Conservation (phyloP, 2,329 filamentous ascomycete species). For the Cordyceps fumosorosea region DNA sequence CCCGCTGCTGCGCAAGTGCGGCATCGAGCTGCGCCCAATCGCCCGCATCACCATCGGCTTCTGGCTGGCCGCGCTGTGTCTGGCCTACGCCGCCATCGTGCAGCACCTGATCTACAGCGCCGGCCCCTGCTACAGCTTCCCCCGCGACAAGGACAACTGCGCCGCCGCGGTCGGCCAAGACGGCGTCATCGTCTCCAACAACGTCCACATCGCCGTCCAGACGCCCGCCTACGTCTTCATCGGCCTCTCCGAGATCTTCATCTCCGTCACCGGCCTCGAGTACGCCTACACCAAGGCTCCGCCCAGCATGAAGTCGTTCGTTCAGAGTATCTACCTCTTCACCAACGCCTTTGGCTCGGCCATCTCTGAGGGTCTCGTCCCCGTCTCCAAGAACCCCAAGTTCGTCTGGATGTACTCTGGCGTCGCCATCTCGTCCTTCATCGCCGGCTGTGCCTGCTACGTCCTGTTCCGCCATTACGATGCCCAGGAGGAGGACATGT, state of each 20-base stretch:
- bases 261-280: slow-evolving; percentile 62
- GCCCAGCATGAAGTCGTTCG: slow-evolving; percentile 59
- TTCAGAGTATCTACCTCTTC: slow-evolving; percentile 52
- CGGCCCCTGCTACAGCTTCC: slow-evolving; percentile 43
- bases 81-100: slow-evolving; percentile 53
- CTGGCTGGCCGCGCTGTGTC: slow-evolving; percentile 43
- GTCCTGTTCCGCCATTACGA: slow-evolving; percentile 32
- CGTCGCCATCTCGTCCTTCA: slow-evolving; percentile 42
- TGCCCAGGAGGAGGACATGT: slow-evolving; percentile 31
- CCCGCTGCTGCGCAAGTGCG: slow-evolving; percentile 49
- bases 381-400: slow-evolving; percentile 54
- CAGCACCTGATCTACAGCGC: slow-evolving; percentile 54
- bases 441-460: slow-evolving; percentile 48
- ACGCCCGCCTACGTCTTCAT: slow-evolving; percentile 51
- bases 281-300: slow-evolving; percentile 71
- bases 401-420: slow-evolving; percentile 61
- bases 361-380: slow-evolving; percentile 55
- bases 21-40: slow-evolving; percentile 58
- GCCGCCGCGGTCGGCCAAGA: slow-evolving; percentile 24
- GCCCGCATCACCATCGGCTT: slow-evolving; percentile 61
- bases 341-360: slow-evolving; percentile 53
- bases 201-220: slow-evolving; percentile 49
- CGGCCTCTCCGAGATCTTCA: slow-evolving; percentile 54
- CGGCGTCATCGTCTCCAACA: slow-evolving; percentile 29
- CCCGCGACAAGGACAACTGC: slow-evolving; percentile 27